These are phyloP conservation scores for Scolecobasidium constrictum DNA, from an alignment of 2,329 filamentous ascomycete species.

Conservation along the genomic window DNA sequence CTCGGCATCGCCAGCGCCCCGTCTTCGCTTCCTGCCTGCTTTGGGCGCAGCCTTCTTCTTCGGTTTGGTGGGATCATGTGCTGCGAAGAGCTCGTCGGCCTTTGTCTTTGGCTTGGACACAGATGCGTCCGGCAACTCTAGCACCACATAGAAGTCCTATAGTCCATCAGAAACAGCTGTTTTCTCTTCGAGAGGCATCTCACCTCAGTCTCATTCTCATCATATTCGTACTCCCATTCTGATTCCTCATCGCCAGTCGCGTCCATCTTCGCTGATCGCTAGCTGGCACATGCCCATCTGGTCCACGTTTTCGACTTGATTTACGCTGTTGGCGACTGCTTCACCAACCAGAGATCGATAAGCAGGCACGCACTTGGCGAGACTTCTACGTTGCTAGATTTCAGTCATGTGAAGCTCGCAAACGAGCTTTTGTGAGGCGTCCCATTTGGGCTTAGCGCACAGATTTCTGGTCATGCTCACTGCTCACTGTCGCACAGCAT, in stretches of 20 bases:
- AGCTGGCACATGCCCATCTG: background rate
- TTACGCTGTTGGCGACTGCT: no score
- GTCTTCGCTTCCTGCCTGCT: background rate
- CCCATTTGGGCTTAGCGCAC: no score
- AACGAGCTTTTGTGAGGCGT: no score
- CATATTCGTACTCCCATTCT: conserved; percentile 54
- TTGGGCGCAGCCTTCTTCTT: conserved; percentile 1
- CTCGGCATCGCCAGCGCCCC: background rate
- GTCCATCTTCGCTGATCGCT: conserved; percentile 8
- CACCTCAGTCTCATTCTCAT: conserved; percentile 38
- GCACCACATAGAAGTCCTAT: conserved; percentile 8
- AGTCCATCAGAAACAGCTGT: background rate
- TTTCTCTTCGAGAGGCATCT: background rate
- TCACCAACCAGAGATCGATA: no score
- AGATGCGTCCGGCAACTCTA: conserved; percentile 2
- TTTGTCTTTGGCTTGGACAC: background rate
- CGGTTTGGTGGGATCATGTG: conserved; percentile 1
- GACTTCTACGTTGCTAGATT: no score
- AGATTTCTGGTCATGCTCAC: no score
- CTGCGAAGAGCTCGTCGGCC: conserved; percentile 5
- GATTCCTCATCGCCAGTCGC: conserved; percentile 15
- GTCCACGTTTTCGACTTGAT: no score
- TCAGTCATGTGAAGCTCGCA: no score
- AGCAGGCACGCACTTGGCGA: no score
- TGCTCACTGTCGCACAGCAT: no score